Evolutionary conservation across 2,329 filamentous ascomycete genomes (phyloP), one percentile per base, ranked within the genome.

Genomic region (Ophiostoma fasciatum): DNA sequence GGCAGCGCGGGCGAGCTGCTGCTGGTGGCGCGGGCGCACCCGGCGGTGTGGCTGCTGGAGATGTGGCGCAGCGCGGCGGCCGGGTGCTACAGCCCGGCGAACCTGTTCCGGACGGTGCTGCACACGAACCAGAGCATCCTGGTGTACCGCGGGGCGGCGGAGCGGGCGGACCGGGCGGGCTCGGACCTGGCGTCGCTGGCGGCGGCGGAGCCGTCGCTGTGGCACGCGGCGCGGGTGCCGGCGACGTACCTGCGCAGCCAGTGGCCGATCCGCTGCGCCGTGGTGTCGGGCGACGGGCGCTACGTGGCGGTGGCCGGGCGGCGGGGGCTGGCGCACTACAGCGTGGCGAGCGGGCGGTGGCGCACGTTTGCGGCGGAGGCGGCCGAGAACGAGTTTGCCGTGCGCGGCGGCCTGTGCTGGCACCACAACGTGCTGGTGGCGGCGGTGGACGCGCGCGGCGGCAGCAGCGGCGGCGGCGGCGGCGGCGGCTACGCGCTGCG

Each of bases 401-500:
- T 98, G 12, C 70, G 87, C 43, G 90, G 90, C 33, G 90, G 90
- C 7, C 94, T 98, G 87, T 96, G 88, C 54, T 98, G 90, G 90
- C 87, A 93, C 52, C 85, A 93, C 46, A 88, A 98, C 57, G 82
- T 96, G 22, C 66, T 98, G 14, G 82, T 96, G 38, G 87, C 85
- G 27, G 85, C 88, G 4, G 78, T 94, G n/a, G 90, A 98, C 56
- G 77, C 74, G 36, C 82, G 81, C 46, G 72, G 77, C 46, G 72
- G 77, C 45, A 76, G 76, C 17, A 84, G 85, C 49, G 81, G n/a
- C n/a, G n/a, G n/a, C n/a, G n/a, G n/a, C 36, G 82, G 81, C 46
- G 72, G 77, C 46, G 72, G 77, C 45, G 76, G 76, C 17, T 85
- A 85, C 49, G 81, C 94, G 61, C 60, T 98, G 33, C 81, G 90